Base-by-base conservation (phyloP, 2,329 filamentous ascomycete genomes). In the Phoma sp. region DNA sequence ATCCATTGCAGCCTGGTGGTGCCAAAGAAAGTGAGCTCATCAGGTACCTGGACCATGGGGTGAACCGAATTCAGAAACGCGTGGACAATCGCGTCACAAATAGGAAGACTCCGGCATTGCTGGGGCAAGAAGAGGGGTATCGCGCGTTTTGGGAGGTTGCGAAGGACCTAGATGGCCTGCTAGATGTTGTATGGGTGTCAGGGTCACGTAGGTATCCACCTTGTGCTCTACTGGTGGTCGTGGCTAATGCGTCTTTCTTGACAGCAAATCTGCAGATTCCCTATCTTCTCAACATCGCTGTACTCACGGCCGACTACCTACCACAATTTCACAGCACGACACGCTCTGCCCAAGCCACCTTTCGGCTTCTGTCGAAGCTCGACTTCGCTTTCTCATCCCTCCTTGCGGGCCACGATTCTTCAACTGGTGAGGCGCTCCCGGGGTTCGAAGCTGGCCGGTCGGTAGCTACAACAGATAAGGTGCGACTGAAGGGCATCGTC, bases 401-500 rank as follows among this genome's bases (percentile, higher is more conserved):
- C 9, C 71, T 96, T 1, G 78, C 81, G 22, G 89, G 90, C 3
- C 77, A 83, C 53, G 87, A 96, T 67, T 76, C 87, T 3, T 84
- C 87, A 13, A 88, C 88, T 0, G 83, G 84, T 0, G 84, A 88
- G 35, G 67, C 79, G 0, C 78, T 96, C 1, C 87, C 91, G 0
- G 91, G 92, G 0, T 92, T 93, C 59, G 84, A 86, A 60, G 81
- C 78, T 6, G 84, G 84, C 0, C 77, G 81, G 5, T 77, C 77
- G 8, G 88, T 91, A 0, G 88, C 91, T 80, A 92, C 87, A 17
- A 94, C 90, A 0, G 92, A 97, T 73, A 96, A 95, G 82, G 92
- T 98, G 7, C 85, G 94, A 36, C 89, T 93, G 61, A 89, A 90
- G 69, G 91, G 90, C 68, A 78, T 96, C 27, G 90, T 92, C 0